phyloP scores from a whole-genome alignment of 495 filamentous ascomycete genomes.

The Saxophila tyrrhenica region DNA sequence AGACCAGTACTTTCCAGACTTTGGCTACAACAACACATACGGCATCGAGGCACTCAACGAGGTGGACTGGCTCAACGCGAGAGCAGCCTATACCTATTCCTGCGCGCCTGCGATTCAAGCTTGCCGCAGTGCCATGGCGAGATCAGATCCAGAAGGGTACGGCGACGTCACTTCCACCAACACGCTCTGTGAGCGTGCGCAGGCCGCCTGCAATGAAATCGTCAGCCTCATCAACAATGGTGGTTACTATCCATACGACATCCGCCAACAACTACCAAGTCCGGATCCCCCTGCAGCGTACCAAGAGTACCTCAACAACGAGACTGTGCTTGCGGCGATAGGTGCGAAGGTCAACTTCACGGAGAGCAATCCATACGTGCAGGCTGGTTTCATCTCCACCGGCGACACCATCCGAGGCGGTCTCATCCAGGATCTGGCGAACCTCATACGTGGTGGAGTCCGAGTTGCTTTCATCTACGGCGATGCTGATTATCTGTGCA shows the following conservation, averaged over 20 bases:
- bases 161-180: slow-evolving; percentile 25
- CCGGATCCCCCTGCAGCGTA: slow-evolving; percentile 26
- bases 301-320: slow-evolving; percentile 28
- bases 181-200: slow-evolving; percentile 18
- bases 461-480: slow-evolving; percentile 30
- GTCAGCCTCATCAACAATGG: background rate
- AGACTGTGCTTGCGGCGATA: slow-evolving; percentile 26
- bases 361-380: slow-evolving; percentile 20
- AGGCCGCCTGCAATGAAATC: slow-evolving; percentile 13
- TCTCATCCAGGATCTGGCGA: slow-evolving; percentile 22
- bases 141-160: slow-evolving; percentile 23
- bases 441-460: slow-evolving; percentile 23
- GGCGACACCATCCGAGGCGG: slow-evolving; percentile 27
- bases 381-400: slow-evolving; percentile 18
- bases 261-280: slow-evolving; percentile 19
- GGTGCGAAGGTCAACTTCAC: slow-evolving; percentile 29
- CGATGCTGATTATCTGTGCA: slow-evolving; percentile 31
- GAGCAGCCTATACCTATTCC: slow-evolving; percentile 15
- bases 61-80: slow-evolving; percentile 20
- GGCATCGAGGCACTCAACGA: slow-evolving; percentile 26
- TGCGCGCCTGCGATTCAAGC: slow-evolving; percentile 19
- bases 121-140: slow-evolving; percentile 21
- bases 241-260: slow-evolving; percentile 25
- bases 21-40: slow-evolving; percentile 32
- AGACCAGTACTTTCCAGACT: slow-evolving; percentile 19